These are phyloP conservation scores for Fusarium udum DNA, from an alignment of 2,329 filamentous ascomycete species.

Conservation along the genomic window DNA sequence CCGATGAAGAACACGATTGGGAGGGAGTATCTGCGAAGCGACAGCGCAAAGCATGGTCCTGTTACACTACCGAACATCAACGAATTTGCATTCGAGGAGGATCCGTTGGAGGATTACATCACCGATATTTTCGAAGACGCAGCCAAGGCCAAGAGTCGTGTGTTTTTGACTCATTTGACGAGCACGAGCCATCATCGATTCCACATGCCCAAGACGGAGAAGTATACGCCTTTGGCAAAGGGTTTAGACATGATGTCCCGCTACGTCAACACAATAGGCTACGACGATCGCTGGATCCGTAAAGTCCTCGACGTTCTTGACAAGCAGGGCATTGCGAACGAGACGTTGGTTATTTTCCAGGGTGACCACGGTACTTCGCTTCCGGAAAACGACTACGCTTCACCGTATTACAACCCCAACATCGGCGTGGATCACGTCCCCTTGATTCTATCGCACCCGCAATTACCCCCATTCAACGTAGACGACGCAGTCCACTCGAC, in stretches of 20 bases:
- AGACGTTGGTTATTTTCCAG: constrained; percentile 47
- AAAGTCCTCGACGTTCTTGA: constrained; percentile 45
- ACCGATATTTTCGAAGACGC: constrained; percentile 46
- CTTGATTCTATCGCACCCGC: constrained; percentile 46
- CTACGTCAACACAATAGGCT: constrained; percentile 47
- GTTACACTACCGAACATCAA: constrained; percentile 47
- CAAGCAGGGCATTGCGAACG: constrained; percentile 46
- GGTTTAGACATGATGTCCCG: constrained; percentile 45
- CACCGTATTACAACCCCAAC: constrained; percentile 48
- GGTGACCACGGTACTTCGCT: constrained; percentile 49
- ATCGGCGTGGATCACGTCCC: constrained; percentile 46
- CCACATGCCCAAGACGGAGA: constrained; percentile 43
- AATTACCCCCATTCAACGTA: constrained; percentile 42
- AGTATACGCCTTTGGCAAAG: constrained; percentile 41
- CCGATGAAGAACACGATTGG: constrained; percentile 38
- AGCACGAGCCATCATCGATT: constrained; percentile 50
- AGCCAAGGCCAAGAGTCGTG: constrained; percentile 43
- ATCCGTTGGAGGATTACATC: constrained; percentile 46
- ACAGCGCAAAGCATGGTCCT: constrained; percentile 44
- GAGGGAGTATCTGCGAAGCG: constrained; percentile 45
- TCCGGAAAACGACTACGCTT: constrained; percentile 44
- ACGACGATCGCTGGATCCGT: constrained; percentile 47
- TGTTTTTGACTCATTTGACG: constrained; percentile 50
- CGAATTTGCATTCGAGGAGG: constrained; percentile 49
- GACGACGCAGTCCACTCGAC: constrained; percentile 45